phyloP scores from a whole-genome alignment of 1,139 yeast species.

The Geotrichum aggregatum region DNA sequence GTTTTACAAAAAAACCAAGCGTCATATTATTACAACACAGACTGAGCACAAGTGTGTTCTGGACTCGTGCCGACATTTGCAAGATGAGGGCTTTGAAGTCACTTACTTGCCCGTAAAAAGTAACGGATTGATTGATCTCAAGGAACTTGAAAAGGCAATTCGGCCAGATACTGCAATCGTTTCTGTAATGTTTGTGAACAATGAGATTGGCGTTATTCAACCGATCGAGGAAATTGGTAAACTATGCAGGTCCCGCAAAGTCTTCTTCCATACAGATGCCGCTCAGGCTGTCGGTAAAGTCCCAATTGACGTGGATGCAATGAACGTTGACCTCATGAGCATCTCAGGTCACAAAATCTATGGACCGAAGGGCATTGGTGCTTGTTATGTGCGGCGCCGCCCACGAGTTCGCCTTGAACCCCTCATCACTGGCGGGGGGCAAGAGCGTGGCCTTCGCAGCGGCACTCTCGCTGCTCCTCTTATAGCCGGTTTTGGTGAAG shows the following conservation, averaged over 20 bases:
- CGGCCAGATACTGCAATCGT: constrained; percentile 89
- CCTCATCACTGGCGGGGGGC: constrained; percentile 96
- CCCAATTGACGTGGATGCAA: constrained; percentile 84
- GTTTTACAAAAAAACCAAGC: constrained; percentile 82
- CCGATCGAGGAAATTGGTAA: constrained; percentile 91
- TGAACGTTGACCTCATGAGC: constrained; percentile 89
- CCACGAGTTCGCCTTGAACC: constrained; percentile 98
- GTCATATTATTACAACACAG: constrained; percentile 90
- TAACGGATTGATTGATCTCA: constrained; percentile 76
- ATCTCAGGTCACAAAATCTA: constrained; percentile 94
- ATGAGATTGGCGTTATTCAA: constrained; percentile 96
- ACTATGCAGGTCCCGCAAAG: constrained; percentile 78
- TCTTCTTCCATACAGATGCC: constrained; percentile 96
- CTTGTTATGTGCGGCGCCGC: constrained; percentile 90
- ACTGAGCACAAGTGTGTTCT: constrained; percentile 97
- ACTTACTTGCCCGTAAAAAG: constrained; percentile 81
- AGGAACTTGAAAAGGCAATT: constrained; percentile 74
- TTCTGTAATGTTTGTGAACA: constrained; percentile 93
- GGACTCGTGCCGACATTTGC: constrained; percentile 91
- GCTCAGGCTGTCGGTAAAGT: constrained; percentile 97
- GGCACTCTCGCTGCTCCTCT: constrained; percentile 96
- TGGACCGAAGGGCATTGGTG: constrained; percentile 98
- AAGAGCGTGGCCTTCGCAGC: constrained; percentile 94
- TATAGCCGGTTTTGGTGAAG: constrained; percentile 95
- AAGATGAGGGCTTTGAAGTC: constrained; percentile 94